A percentile compares a stretch with the other conserved stretches of the same genome.
Conservation (phyloP, 257 asterid species). For the Nicotiana noctiflora region DNA sequence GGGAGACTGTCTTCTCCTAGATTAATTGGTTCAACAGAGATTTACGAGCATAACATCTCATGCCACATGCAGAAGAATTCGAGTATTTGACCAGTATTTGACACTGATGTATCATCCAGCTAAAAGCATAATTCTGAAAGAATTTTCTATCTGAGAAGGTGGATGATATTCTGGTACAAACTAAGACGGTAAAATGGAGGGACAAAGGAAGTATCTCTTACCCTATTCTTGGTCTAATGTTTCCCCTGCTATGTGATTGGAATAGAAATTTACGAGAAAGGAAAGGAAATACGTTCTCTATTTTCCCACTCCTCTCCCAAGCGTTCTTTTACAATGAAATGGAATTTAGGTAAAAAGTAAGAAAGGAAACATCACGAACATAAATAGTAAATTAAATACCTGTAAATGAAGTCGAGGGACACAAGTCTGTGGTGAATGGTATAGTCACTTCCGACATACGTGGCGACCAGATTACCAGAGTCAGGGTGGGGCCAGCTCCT, state of each 20-base stretch:
- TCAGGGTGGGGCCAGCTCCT: slow-evolving; percentile 99
- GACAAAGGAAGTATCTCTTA: background rate
- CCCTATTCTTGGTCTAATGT: background rate
- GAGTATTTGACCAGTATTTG: background rate
- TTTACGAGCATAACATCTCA: background rate
- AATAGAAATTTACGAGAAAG: background rate
- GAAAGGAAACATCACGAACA: background rate
- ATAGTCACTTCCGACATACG: slow-evolving; percentile 60
- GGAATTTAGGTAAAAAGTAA: background rate
- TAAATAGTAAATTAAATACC: slow-evolving; percentile 30
- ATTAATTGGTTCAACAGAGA: background rate
- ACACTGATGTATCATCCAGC: background rate
- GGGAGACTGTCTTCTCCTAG: background rate
- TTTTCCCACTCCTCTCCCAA: background rate
- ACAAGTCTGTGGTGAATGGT: slow-evolving; percentile 63
- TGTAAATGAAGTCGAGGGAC: slow-evolving; percentile 45
- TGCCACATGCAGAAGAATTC: background rate
- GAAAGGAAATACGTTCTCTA: background rate
- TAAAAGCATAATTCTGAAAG: background rate
- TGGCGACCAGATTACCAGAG: slow-evolving; percentile 76
- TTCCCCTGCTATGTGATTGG: background rate
- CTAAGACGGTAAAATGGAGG: background rate
- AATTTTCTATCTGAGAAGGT: background rate
- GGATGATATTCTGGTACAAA: background rate
- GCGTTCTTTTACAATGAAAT: background rate